Conservation (phyloP, 441 rosid genomes). For the Lepidium campestre region DNA sequence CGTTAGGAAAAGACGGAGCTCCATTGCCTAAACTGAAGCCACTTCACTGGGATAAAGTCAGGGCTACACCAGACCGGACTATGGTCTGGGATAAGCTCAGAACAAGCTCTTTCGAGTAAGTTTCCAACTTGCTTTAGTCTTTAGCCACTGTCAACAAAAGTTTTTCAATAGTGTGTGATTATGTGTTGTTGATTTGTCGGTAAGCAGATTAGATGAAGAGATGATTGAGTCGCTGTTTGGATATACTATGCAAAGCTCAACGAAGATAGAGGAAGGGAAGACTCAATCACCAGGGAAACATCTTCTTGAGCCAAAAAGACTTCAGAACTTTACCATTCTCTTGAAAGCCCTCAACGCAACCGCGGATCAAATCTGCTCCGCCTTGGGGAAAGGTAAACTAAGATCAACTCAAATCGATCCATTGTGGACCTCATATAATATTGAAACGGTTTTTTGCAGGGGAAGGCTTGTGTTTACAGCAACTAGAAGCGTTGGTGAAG, state of each 20-base stretch:
- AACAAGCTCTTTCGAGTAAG: slow-evolving; percentile 96
- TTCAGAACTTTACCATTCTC: slow-evolving; percentile 89
- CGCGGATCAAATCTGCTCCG: slow-evolving; percentile 68
- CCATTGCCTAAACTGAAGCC: slow-evolving; percentile 86
- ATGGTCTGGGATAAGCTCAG: slow-evolving; percentile 95
- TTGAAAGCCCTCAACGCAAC: slow-evolving; percentile 71
- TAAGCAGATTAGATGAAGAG: slow-evolving; percentile 87
- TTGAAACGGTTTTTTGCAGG: slow-evolving; percentile 31
- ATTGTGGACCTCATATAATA: neutral
- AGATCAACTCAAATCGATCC: neutral
- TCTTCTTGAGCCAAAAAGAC: slow-evolving; percentile 82
- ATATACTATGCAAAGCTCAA: slow-evolving; percentile 51
- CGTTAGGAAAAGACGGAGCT: slow-evolving; percentile 66
- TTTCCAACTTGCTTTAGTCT: neutral
- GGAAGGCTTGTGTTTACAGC: slow-evolving; percentile 62
- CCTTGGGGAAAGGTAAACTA: slow-evolving; percentile 63
- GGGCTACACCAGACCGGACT: slow-evolving; percentile 73
- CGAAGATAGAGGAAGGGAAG: slow-evolving; percentile 63
- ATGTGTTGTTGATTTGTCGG: slow-evolving; percentile 11
- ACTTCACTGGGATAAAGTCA: slow-evolving; percentile 98
- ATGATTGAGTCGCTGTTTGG: slow-evolving; percentile 97
- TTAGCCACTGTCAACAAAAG: neutral
- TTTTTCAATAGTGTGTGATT: neutral
- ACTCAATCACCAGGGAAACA: slow-evolving; percentile 91
- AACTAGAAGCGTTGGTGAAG: slow-evolving; percentile 80